phyloP scores from a whole-genome alignment of 352 stramenopile species.

The Pythium aquatile region DNA sequence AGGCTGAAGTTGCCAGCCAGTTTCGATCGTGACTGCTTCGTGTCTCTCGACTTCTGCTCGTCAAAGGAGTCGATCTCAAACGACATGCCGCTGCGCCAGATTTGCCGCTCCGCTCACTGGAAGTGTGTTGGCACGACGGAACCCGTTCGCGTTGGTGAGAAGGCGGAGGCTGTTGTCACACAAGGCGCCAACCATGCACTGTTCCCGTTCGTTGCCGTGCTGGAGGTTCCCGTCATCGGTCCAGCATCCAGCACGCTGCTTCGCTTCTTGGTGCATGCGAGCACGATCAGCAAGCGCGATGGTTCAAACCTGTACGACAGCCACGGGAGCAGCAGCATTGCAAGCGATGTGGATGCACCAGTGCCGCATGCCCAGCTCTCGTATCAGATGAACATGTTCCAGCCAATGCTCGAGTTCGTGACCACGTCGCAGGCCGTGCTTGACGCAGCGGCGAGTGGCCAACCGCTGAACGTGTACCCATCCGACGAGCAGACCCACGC shows the following conservation, averaged over 20 bases:
- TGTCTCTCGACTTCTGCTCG: conserved; percentile 82
- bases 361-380: conserved; percentile 37
- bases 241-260: conserved; percentile 80
- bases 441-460: conserved; percentile 73
- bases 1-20: conserved; percentile 73
- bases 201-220: conserved; percentile 83
- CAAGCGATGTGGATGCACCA: conserved; percentile 14
- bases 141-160: conserved; percentile 59
- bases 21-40: conserved; percentile 80
- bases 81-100: conserved; percentile 45
- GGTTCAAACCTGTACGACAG: conserved; percentile 41
- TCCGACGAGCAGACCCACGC: conserved; percentile 76
- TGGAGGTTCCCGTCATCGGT: conserved; percentile 79
- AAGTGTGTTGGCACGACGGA: conserved; percentile 85
- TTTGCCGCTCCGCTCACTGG: conserved; percentile 64
- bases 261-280: conserved; percentile 85
- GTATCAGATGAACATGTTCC: conserved; percentile 88
- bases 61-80: conserved; percentile 64
- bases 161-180: conserved; percentile 63
- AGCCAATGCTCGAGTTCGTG: conserved; percentile 83
- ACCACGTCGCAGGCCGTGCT: conserved; percentile 83
- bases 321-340: conserved; percentile 28
- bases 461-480: conserved; percentile 76
- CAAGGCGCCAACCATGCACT: conserved; percentile 57
- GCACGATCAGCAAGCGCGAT: conserved; percentile 69